Percentiles rank a stretch among this genome's conserved stretches.
Conservation (phyloP, 371 early-diverging fungal genomes). For the Mucor mucedo region DNA sequence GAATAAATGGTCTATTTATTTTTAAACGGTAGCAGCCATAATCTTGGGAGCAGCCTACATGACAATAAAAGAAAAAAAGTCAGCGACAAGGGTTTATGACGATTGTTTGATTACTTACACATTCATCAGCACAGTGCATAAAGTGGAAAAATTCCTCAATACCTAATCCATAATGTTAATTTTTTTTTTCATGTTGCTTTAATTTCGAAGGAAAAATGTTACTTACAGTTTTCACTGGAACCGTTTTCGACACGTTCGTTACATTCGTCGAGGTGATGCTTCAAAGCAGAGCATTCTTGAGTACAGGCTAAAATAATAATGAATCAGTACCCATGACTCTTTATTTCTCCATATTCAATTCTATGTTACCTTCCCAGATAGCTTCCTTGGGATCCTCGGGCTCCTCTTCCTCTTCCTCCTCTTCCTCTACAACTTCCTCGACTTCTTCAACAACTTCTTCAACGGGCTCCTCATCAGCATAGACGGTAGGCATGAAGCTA, state of each 20-base stretch:
- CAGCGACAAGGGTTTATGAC: neutral
- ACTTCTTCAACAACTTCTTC: conserved; percentile 35
- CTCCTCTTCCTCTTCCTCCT: conserved; percentile 47
- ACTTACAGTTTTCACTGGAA: conserved; percentile 57
- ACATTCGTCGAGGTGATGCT: conserved; percentile 63
- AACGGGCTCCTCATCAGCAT: conserved; percentile 45
- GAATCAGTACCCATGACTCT: neutral
- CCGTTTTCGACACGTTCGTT: conserved; percentile 64
- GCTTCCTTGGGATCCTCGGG: conserved; percentile 55
- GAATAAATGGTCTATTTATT: conserved; percentile 26
- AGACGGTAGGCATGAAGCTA: conserved; percentile 55
- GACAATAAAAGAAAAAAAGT: neutral
- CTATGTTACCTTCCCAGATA: conserved; percentile 51
- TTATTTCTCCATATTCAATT: neutral
- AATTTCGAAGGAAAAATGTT: neutral
- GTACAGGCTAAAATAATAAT: conserved; percentile 40
- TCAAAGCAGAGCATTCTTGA: conserved; percentile 49
- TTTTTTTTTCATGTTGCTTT: neutral
- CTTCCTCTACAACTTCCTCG: conserved; percentile 35
- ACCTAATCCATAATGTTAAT: conserved; percentile 33
- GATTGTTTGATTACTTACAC: conserved; percentile 43
- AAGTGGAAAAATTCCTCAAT: conserved; percentile 67
- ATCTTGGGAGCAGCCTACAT: conserved; percentile 58
- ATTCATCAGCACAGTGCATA: conserved; percentile 63
- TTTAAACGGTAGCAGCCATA: conserved; percentile 47